Percentiles rank a stretch among this genome's conserved stretches.
Evolutionary conservation across 306 rosid genomes (phyloP).

Genomic region (Vigna trinervia): DNA sequence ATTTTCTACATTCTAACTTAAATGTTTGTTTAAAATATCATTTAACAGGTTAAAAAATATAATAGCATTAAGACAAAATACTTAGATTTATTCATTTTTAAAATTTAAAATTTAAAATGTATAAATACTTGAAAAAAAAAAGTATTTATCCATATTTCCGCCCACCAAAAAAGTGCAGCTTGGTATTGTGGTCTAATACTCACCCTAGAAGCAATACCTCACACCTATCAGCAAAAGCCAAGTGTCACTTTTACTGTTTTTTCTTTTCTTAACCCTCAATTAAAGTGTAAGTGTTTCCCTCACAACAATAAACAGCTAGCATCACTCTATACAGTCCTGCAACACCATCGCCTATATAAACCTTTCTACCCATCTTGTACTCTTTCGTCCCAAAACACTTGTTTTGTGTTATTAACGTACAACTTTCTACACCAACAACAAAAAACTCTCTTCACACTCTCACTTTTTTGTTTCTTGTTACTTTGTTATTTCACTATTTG

Average conservation of each 20-base stretch:
- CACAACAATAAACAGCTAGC: conserved; percentile 30
- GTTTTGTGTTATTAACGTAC: conserved; percentile 25
- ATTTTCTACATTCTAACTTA: no score
- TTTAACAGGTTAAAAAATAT: no score
- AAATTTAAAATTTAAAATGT: no score
- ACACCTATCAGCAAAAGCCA: conserved; percentile 43
- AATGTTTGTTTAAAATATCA: no score
- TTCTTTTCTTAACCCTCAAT: conserved; percentile 50
- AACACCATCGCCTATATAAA: conserved; percentile 43
- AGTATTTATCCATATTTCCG: no score
- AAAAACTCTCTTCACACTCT: conserved; percentile 24
- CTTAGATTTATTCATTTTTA: no score
- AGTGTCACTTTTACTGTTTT: conserved; percentile 30
- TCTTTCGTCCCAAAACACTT: conserved; percentile 50
- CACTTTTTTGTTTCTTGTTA: not conserved
- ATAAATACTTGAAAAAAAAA: no score
- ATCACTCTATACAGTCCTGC: not conserved
- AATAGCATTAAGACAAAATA: no score
- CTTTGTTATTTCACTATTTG: not conserved
- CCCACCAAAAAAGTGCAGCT: conserved; percentile 30
- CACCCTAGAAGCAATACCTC: conserved; percentile 35
- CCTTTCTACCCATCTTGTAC: conserved; percentile 42
- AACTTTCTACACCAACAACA: conserved; percentile 22
- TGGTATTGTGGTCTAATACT: not conserved
- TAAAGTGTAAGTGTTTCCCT: conserved; percentile 9